phyloP scores from a whole-genome alignment of 768 basidiomycete species.

The Lyophyllum shimeji region DNA sequence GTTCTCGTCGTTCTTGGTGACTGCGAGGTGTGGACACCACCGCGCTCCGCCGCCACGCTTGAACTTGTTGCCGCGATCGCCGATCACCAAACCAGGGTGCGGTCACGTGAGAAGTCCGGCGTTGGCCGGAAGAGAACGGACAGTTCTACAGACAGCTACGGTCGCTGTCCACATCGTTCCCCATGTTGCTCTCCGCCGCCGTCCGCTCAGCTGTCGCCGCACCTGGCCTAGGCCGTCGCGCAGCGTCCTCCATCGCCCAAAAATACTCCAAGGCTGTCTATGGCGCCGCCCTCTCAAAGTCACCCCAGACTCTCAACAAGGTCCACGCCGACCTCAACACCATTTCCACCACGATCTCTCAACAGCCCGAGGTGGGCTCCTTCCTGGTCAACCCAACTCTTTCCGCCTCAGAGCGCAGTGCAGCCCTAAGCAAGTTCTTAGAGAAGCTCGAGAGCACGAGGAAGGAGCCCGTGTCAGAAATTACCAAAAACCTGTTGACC shows the following conservation, averaged over 20 bases:
- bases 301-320: conserved; percentile 77
- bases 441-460: conserved; percentile 64
- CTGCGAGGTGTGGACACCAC: too few species aligned
- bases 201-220: conserved; percentile 49
- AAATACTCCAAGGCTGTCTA: conserved; percentile 87
- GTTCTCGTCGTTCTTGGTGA: not conserved
- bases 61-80: not conserved
- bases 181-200: conserved; percentile 58
- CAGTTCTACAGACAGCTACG: conserved; percentile 18
- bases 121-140: conserved; percentile 13
- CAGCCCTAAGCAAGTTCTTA: conserved; percentile 68
- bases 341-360: conserved; percentile 69
- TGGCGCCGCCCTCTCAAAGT: conserved; percentile 79
- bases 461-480: conserved; percentile 78
- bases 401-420: conserved; percentile 70
- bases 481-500: conserved; percentile 89
- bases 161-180: conserved; percentile 22
- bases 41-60: not conserved
- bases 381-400: conserved; percentile 93
- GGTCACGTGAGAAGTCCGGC: conserved; percentile 18
- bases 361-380: conserved; percentile 58
- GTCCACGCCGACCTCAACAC: conserved; percentile 81
- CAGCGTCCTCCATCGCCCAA: conserved; percentile 72
- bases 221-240: conserved; percentile 61
- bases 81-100: not conserved